These are phyloP conservation scores for Botryosphaeria dothidea DNA, from an alignment of 2,329 filamentous ascomycete genomes.

Conservation along the genomic window DNA sequence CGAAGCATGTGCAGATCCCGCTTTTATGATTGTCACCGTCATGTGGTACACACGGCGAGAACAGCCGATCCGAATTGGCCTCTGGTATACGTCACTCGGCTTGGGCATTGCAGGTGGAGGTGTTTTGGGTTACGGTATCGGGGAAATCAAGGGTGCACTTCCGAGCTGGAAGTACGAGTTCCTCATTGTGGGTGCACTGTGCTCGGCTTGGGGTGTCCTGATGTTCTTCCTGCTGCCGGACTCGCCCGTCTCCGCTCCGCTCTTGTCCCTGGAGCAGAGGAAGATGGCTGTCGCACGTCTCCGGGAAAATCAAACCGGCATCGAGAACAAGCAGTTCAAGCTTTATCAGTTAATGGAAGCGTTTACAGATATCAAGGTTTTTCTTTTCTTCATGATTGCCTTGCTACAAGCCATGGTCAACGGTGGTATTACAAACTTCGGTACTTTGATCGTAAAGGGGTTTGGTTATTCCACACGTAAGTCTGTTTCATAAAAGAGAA, in stretches of 20 bases:
- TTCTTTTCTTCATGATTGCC: slow-evolving; percentile 37
- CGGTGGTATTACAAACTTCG: slow-evolving; percentile 43
- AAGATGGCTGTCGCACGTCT: slow-evolving; percentile 40
- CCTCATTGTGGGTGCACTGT: no score
- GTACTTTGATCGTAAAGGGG: slow-evolving; percentile 37
- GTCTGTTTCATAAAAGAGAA: background rate
- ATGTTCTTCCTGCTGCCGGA: slow-evolving; percentile 60
- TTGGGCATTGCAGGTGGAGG: no score
- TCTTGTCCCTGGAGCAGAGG: slow-evolving; percentile 41
- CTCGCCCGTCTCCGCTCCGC: slow-evolving; percentile 62
- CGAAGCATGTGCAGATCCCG: no score
- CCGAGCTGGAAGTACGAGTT: no score
- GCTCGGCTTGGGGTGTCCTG: background rate
- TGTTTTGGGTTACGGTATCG: no score
- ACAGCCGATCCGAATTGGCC: no score
- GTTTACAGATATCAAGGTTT: slow-evolving; percentile 44
- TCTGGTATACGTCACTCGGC: no score
- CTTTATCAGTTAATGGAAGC: slow-evolving; percentile 47
- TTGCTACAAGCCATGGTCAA: slow-evolving; percentile 37
- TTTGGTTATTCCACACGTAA: slow-evolving; percentile 39
- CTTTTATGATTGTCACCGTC: no score
- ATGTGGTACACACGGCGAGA: no score
- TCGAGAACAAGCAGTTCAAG: slow-evolving; percentile 55
- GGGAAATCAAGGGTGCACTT: no score
- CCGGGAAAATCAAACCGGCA: slow-evolving; percentile 50